phyloP scores from a whole-genome alignment of 2,329 filamentous ascomycete species.

The Calonectria leucothoes region DNA sequence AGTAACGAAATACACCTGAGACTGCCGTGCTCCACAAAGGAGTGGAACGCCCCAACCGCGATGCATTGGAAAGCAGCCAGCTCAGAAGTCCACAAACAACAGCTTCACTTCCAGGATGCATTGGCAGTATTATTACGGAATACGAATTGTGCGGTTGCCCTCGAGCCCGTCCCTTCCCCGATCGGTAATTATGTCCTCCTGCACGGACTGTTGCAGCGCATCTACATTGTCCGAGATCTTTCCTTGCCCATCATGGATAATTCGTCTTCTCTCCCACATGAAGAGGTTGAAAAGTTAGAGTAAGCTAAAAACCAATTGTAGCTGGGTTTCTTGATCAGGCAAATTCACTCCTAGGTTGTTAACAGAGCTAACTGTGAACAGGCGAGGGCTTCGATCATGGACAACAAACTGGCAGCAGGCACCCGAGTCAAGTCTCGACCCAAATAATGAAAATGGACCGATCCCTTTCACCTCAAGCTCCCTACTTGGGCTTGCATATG shows the following conservation, averaged over 20 bases:
- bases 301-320: conserved; percentile 28
- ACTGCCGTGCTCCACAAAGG: conserved; percentile 49
- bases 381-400: conserved; percentile 50
- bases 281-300: conserved; percentile 52
- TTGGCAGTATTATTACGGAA: conserved; percentile 47
- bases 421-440: conserved; percentile 52
- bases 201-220: conserved; percentile 51
- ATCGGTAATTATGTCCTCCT: conserved; percentile 52
- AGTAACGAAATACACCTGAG: conserved; percentile 51
- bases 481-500: conserved; percentile 58
- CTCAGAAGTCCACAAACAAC: conserved; percentile 43
- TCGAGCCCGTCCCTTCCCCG: conserved; percentile 50
- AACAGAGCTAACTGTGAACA: conserved; percentile 17
- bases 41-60: conserved; percentile 50
- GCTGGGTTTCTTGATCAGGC: neutral
- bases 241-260: conserved; percentile 48
- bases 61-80: conserved; percentile 44
- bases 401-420: conserved; percentile 53
- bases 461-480: conserved; percentile 59
- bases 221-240: conserved; percentile 52
- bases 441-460: conserved; percentile 53
- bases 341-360: neutral
- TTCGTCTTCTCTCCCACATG: conserved; percentile 45
- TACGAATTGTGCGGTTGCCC: conserved; percentile 39
- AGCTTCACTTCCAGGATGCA: conserved; percentile 51